phyloP scores from a whole-genome alignment of 1,284 basidiomycete genomes.

The Xerocomus alliaceus region DNA sequence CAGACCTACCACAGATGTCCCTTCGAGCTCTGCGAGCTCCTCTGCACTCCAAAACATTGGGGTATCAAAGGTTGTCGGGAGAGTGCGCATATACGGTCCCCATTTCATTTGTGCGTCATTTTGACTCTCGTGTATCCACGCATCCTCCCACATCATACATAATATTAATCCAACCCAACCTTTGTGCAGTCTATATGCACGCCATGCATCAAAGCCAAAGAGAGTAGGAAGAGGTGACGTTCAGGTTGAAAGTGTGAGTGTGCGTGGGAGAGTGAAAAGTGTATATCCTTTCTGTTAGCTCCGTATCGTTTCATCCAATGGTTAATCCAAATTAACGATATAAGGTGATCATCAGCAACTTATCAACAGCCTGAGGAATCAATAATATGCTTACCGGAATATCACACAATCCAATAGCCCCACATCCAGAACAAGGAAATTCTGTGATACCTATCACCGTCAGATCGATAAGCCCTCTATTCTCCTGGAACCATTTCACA shows the following conservation, averaged over 20 bases:
- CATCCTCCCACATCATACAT: conserved; percentile 94
- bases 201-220: conserved; percentile 71
- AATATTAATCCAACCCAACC: conserved; percentile 92
- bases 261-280: conserved; percentile 85
- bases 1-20: conserved; percentile 86
- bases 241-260: conserved; percentile 78
- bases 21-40: conserved; percentile 80
- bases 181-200: conserved; percentile 57
- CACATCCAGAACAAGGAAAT: conserved; percentile 69
- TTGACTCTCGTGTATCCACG: conserved; percentile 50
- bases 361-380: neutral
- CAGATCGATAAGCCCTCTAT: conserved; percentile 53
- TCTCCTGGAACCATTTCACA: conserved; percentile 50
- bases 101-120: conserved; percentile 50
- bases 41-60: conserved; percentile 93
- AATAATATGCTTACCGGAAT: conserved; percentile 61
- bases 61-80: conserved; percentile 83
- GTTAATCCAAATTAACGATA: neutral
- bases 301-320: neutral
- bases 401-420: conserved; percentile 72
- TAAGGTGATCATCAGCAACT: neutral
- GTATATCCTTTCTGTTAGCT: conserved; percentile 66
- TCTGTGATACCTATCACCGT: conserved; percentile 53
- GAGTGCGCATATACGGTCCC: conserved; percentile 46
- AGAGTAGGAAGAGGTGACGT: conserved; percentile 71